phyloP scores from a whole-genome alignment of 192 early-diverging fungal genomes.

The Physocladia obscura region DNA sequence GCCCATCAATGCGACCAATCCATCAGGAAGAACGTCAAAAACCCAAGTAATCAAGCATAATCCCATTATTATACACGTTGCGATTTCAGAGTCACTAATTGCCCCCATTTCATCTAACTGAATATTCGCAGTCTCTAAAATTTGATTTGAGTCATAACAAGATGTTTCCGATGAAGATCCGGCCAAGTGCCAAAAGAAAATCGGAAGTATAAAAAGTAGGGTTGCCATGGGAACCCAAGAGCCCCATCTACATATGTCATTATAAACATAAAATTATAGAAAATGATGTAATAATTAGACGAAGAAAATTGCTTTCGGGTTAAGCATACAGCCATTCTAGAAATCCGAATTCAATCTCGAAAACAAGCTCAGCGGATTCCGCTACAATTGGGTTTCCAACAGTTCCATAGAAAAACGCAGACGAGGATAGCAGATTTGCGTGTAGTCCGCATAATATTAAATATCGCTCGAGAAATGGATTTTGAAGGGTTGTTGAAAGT shows the following conservation, averaged over 20 bases:
- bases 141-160: slow-evolving; percentile 20
- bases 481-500: slow-evolving; percentile 54
- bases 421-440: slow-evolving; percentile 71
- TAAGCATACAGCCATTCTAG: slow-evolving; percentile 60
- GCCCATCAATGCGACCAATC: slow-evolving; percentile 68
- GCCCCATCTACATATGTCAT: too few relatives aligned
- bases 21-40: slow-evolving; percentile 49
- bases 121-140: slow-evolving; percentile 11
- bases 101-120: slow-evolving; percentile 37
- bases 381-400: slow-evolving; percentile 73
- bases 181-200: neutral
- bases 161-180: neutral
- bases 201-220: slow-evolving; percentile 9
- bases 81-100: neutral
- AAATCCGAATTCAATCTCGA: slow-evolving; percentile 68
- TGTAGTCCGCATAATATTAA: slow-evolving; percentile 64
- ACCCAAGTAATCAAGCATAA: slow-evolving; percentile 14
- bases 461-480: slow-evolving; percentile 54
- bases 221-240: slow-evolving; percentile 12
- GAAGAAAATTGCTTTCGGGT: slow-evolving; percentile 46
- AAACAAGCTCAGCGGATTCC: slow-evolving; percentile 56
- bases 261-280: slow-evolving; percentile 23
- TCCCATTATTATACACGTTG: slow-evolving; percentile 26
- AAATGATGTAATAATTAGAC: slow-evolving; percentile 21
- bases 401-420: slow-evolving; percentile 73